Evolutionary conservation across 768 basidiomycete species (phyloP), one percentile per base, ranked within the genome.

Genomic region (Tubosaeta brunneosetosa): DNA sequence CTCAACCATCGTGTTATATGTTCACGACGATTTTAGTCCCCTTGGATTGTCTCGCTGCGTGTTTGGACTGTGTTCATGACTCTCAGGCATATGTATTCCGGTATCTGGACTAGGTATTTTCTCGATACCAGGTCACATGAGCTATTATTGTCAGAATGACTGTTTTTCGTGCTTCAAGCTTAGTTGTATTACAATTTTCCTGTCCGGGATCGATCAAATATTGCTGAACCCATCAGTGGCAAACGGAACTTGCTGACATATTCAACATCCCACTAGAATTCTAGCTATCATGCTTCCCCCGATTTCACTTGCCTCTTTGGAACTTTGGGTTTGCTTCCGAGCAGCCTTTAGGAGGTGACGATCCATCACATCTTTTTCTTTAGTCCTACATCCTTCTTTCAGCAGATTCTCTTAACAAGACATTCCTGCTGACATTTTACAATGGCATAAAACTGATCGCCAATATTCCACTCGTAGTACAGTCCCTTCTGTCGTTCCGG

Each of bases 391-490:
- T 10, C 33, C 8, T 26, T 32, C 3, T 26, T 50, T 6, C 1
- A 25, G 46, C 17, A 55, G 51, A 41, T 19, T 55, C 52, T 8
- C 29, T 62, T 0, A 61, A 55, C 43, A 58, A 56, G n/a, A 29
- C 55, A 4, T 60, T 60, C 46, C 43, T 60, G 11, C 10, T 60
- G 17, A 51, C 48, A 6, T 60, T 60, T 7, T 53, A 51, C 44
- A 57, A 43, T 29, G 55, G 37, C 52, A 22, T 31, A 25, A 48
- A 60, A 46, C 46, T 56, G 45, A 51, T 59, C n/a, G 58, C 58
- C 42, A 55, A 56, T 8, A 46, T 61, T 27, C 53, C 61, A 22
- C 22, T 22, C 22, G 22, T 22, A 22, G 22, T 22, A 22, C 22
- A 22, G 22, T 3, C 22, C 22, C 22, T 22, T 22, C 22, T 22